Evolutionary conservation across 768 basidiomycete genomes (phyloP), one percentile per base, ranked within the genome.

Genomic region (Boletellus ananiceps): DNA sequence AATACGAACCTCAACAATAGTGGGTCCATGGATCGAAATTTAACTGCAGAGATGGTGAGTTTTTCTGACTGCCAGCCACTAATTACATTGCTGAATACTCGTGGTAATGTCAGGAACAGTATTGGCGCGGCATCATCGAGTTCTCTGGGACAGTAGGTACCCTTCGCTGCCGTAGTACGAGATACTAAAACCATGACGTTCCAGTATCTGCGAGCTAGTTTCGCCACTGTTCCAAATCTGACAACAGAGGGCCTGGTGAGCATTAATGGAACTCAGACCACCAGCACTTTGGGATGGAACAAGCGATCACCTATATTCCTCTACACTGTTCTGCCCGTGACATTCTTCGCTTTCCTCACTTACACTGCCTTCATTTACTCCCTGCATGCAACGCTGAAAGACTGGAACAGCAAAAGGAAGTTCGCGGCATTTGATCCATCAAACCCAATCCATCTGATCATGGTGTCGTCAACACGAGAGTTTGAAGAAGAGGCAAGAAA

Each of bases 61-160:
- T 4, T 42, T 8, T 8, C 12, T 8, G 23, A 6, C 16, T 31
- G 5, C 6, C 23, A 2, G 23, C 6, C 6, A 25, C 23, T 7
- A 19, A 7, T 25, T 7, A 25, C 2, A 25, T 25, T 25, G 4
- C 5, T 7, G 23, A 25, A 25, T 25, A 25, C 23, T 25, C 23
- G 6, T 7, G 23, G 4, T 25, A 25, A 25, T 25, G 23, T 25
- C 36, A 49, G 48, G 48, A 44, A 8, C 19, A 44, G 12, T 44
- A 49, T 3, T 47, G 40, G 45, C 34, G 45, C 12, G 40, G 40
- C n/a, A 27, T 52, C n/a, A 47, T 44, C 42, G 48, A 39, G 29
- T 38, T 49, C 36, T 23, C 33, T 29, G 46, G 46, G 14, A 44
- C 34, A 11, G 38, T 37, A 15, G 11, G 43, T 34, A 25, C 23